Evolutionary conservation across 495 filamentous ascomycete genomes (phyloP).

Genomic region (Aspergillus saccharolyticus): DNA sequence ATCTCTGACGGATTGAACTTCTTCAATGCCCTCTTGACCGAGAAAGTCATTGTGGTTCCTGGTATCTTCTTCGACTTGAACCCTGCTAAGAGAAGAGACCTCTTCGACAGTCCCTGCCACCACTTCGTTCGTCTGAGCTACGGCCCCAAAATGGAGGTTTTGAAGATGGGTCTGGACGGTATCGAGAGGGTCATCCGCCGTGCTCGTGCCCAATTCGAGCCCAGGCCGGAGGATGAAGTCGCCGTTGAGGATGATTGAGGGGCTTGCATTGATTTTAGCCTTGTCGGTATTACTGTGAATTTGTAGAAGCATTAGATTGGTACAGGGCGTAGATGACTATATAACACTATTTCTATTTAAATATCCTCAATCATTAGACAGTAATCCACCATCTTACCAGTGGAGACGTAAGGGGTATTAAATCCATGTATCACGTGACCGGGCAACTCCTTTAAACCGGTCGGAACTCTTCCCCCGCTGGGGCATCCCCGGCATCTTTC

Average conservation of each 20-base stretch:
- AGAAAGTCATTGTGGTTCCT: slow-evolving; percentile 93
- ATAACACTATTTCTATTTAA: neutral
- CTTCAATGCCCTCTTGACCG: slow-evolving; percentile 85
- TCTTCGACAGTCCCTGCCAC: slow-evolving; percentile 94
- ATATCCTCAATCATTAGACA: neutral
- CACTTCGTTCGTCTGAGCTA: slow-evolving; percentile 92
- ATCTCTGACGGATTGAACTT: slow-evolving; percentile 94
- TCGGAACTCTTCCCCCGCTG: neutral
- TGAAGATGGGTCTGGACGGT: slow-evolving; percentile 79
- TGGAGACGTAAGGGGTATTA: no score
- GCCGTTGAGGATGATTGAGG: slow-evolving; percentile 38
- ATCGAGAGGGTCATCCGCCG: slow-evolving; percentile 70
- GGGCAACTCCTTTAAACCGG: neutral
- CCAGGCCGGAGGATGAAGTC: slow-evolving; percentile 37
- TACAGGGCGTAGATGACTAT: neutral
- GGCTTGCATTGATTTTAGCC: neutral
- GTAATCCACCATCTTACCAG: no score
- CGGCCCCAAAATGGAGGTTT: slow-evolving; percentile 81
- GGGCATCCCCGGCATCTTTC: neutral
- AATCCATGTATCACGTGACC: slow-evolving; percentile 1
- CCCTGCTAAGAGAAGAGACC: slow-evolving; percentile 78
- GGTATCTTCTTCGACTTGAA: slow-evolving; percentile 85
- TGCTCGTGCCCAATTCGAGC: slow-evolving; percentile 30
- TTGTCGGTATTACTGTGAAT: neutral
- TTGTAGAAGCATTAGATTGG: slow-evolving; percentile 8